Base-by-base conservation (phyloP, 352 stramenopile genomes). In the Phytophthora kernoviae region DNA sequence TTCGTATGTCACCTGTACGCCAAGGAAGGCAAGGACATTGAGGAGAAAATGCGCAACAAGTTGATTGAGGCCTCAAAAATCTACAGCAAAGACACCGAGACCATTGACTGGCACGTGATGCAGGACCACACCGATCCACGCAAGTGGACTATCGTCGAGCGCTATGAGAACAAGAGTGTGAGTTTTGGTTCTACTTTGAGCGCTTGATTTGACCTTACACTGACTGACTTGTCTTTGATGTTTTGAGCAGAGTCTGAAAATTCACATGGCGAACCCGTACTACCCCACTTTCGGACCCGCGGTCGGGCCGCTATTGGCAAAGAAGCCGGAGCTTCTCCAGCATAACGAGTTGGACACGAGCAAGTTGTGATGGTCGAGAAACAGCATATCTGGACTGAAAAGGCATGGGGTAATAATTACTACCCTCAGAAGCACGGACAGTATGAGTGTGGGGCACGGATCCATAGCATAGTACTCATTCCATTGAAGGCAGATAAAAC, bases 21-120 rank as follows among this genome's bases (percentile, higher is more conserved):
- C 51, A 67, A 67, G 37, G 58, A 67, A 50, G 58, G 58, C 43
- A 67, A 67, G 58, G 58, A 62, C 14, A 45, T 67, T 2, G 58
- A 67, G 30, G 58, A 67, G 11, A 67, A 67, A 45, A 36, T 62
- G 44, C 58, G 18, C 44, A 67, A 53, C 51, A 67, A 61, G 37
- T 43, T 67, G 8, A 34, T 67, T 22, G 58, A 67, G 37, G 58
- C 58, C 12, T 62, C 58, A 21, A 43, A 62, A 22, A 56, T 41
- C 21, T 62, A 67, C 37, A 33, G 47, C 41, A 67, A 67, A 44
- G 58, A 67, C 37, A 34, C 58, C 17, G 58, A 62, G 36, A 37
- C 41, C 37, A 44, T 67, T 30, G 39, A 27, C 36, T 67, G 58
- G 58, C 40, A 62, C 46, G 50, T 67, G 14, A 67, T 67, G 58